Percentiles rank a stretch among this genome's conserved stretches.
Evolutionary conservation across 2,329 filamentous ascomycete species (phyloP).

Genomic region (Graphiopsis chlorocephala): DNA sequence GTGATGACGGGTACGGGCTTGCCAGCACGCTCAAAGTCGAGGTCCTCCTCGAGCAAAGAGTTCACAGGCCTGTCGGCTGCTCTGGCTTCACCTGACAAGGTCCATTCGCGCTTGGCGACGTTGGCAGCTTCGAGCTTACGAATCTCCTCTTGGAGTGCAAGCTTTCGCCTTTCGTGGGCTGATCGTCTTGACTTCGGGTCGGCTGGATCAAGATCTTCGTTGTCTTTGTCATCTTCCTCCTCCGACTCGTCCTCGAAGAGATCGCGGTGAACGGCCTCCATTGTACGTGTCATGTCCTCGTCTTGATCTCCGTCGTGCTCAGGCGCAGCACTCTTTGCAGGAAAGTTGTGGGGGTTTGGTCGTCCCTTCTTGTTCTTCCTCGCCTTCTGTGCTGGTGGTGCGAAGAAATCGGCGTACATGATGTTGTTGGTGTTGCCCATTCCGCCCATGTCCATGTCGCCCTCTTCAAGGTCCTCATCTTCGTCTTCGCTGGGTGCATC

Average conservation of each 20-base stretch:
- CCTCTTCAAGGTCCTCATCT: constrained; percentile 55
- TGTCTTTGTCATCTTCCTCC: constrained; percentile 58
- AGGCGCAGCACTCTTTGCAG: constrained; percentile 22
- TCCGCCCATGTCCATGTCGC: constrained; percentile 53
- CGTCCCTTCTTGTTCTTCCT: constrained; percentile 55
- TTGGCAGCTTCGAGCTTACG: constrained; percentile 85
- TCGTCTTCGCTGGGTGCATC: constrained; percentile 68
- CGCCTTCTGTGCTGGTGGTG: constrained; percentile 72
- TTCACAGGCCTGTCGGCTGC: constrained; percentile 81
- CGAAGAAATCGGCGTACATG: constrained; percentile 92
- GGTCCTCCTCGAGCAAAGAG: constrained; percentile 87
- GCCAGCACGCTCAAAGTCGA: constrained; percentile 92
- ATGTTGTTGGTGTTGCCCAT: constrained; percentile 79
- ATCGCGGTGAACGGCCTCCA: constrained; percentile 82
- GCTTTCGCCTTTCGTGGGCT: constrained; percentile 81
- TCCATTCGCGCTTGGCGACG: constrained; percentile 88
- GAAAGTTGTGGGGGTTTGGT: constrained; percentile 54
- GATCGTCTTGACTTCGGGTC: constrained; percentile 74
- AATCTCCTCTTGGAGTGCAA: constrained; percentile 85
- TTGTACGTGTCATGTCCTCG: constrained; percentile 74
- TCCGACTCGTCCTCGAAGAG: constrained; percentile 77
- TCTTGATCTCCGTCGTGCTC: constrained; percentile 43
- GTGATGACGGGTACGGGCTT: constrained; percentile 95
- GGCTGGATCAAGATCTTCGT: constrained; percentile 61
- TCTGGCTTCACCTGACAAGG: constrained; percentile 80